phyloP scores from a whole-genome alignment of 2,329 filamentous ascomycete genomes.

The Aspergillus novofumigatus region DNA sequence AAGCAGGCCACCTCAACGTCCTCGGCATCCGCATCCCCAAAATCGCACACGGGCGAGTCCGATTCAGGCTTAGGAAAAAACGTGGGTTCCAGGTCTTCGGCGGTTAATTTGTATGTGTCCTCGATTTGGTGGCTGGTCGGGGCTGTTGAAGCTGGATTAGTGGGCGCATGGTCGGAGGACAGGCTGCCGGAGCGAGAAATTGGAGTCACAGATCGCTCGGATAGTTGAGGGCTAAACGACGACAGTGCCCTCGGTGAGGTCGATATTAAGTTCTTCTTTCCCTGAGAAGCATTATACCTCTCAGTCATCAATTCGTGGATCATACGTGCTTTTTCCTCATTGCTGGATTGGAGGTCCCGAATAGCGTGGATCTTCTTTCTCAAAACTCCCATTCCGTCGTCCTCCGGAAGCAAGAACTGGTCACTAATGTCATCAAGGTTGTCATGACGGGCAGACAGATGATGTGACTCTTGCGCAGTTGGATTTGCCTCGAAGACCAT shows the following conservation, averaged over 20 bases:
- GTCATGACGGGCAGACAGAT: neutral
- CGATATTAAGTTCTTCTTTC: constrained; percentile 18
- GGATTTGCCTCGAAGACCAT: neutral
- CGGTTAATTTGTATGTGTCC: constrained; percentile 39
- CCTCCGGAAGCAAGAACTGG: constrained; percentile 56
- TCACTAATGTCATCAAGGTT: constrained; percentile 15
- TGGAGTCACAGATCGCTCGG: constrained; percentile 28
- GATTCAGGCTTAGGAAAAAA: constrained; percentile 52
- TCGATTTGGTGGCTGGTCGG: constrained; percentile 22
- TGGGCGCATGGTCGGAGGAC: constrained; percentile 24
- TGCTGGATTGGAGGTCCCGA: constrained; percentile 56
- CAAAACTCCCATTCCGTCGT: constrained; percentile 71
- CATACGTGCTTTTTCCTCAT: constrained; percentile 63
- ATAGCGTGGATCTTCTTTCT: constrained; percentile 66
- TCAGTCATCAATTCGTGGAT: constrained; percentile 70
- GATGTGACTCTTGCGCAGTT: neutral
- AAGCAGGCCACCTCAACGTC: constrained; percentile 53
- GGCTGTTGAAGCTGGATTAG: constrained; percentile 22
- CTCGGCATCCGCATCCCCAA: constrained; percentile 43
- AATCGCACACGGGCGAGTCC: constrained; percentile 22
- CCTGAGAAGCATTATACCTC: constrained; percentile 54
- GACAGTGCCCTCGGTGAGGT: constrained; percentile 17
- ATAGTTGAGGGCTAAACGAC: constrained; percentile 20
- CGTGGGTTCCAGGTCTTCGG: constrained; percentile 62
- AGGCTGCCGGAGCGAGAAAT: constrained; percentile 27